These are phyloP conservation scores for Neobulgaria alba DNA, from an alignment of 2,329 filamentous ascomycete genomes.

Conservation along the genomic window DNA sequence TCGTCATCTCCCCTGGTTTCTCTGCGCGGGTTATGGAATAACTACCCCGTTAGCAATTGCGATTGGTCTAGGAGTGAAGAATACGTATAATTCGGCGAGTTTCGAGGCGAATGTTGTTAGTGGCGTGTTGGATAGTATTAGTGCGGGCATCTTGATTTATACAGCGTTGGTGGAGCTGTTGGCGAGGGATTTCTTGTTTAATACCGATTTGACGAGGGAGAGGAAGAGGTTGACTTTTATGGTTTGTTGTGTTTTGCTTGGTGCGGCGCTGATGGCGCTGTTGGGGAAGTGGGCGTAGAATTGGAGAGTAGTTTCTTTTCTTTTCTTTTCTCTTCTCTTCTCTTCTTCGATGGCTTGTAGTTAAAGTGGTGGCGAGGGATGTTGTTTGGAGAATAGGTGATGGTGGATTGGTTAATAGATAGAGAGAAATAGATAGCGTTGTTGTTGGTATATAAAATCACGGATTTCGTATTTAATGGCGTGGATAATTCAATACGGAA, in stretches of 20 bases:
- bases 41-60: slow-evolving; percentile 45
- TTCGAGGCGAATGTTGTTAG: slow-evolving; percentile 36
- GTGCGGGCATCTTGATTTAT: slow-evolving; percentile 41
- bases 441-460: no score
- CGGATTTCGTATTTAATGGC: no score
- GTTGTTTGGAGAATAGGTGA: no score
- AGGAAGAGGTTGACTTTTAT: slow-evolving; percentile 32
- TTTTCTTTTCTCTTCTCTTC: no score
- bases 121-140: slow-evolving; percentile 38
- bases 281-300: slow-evolving; percentile 40
- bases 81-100: slow-evolving; percentile 33
- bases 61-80: slow-evolving; percentile 39
- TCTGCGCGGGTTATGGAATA: slow-evolving; percentile 40
- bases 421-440: no score
- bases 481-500: no score
- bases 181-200: slow-evolving; percentile 83
- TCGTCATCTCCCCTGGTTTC: slow-evolving; percentile 39
- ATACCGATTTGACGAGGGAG: slow-evolving; percentile 36
- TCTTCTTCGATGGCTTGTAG: no score
- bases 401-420: no score
- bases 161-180: slow-evolving; percentile 41
- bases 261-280: slow-evolving; percentile 38
- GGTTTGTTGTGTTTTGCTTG: slow-evolving; percentile 34
- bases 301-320: neutral
- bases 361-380: no score